These are phyloP conservation scores for Monilinia fructigena DNA, from an alignment of 2,329 filamentous ascomycete genomes.

Conservation along the genomic window DNA sequence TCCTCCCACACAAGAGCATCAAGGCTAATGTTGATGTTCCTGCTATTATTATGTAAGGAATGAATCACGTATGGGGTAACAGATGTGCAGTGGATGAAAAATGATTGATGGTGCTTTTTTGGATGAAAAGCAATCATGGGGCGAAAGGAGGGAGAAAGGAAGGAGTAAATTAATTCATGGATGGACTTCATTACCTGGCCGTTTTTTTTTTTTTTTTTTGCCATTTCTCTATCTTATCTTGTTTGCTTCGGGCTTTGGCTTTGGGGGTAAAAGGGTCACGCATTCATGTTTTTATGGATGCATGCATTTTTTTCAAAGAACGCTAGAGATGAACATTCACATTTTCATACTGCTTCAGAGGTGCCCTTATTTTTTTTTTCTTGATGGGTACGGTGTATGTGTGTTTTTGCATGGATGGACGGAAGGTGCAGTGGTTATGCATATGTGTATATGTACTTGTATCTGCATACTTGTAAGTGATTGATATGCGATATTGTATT, in stretches of 20 bases:
- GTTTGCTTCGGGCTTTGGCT: constrained; percentile 14
- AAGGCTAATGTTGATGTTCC: constrained; percentile 91
- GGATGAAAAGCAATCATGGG: constrained; percentile 7
- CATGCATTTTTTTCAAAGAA: constrained; percentile 14
- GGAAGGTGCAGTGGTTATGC: neutral
- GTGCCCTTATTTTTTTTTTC: neutral
- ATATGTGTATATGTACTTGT: neutral
- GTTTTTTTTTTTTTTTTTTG: constrained; percentile 21
- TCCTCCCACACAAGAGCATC: constrained; percentile 97
- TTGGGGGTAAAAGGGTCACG: constrained; percentile 11
- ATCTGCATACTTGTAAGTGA: neutral
- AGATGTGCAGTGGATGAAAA: neutral
- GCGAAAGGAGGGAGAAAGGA: neutral
- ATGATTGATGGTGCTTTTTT: neutral
- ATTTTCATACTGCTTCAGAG: neutral
- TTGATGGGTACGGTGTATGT: neutral
- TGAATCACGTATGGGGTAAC: neutral
- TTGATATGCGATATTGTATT: neutral
- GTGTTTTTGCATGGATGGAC: neutral
- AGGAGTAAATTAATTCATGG: constrained; percentile 19
- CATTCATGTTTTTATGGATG: constrained; percentile 17
- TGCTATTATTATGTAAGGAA: constrained; percentile 63
- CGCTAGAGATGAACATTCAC: constrained; percentile 6
- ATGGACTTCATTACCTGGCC: constrained; percentile 17
- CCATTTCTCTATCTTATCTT: constrained; percentile 17